Evolutionary conservation across 805 yeast species (phyloP).

Genomic region (Ogataea methanolica): DNA sequence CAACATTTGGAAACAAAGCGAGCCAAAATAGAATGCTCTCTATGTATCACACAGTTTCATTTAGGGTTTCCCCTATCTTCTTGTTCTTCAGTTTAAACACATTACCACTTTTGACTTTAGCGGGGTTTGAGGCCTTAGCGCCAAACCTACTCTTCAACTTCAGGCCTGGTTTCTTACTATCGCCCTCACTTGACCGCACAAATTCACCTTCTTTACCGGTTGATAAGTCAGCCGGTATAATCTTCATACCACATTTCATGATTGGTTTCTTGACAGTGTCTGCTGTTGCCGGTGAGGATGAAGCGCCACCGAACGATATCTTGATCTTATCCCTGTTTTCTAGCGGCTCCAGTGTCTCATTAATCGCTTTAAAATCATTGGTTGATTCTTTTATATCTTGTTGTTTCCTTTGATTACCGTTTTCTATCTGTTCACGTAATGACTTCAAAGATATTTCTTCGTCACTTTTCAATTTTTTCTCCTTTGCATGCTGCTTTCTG

Average conservation of each 20-base stretch:
- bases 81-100: conserved; percentile 1
- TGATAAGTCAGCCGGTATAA: conserved; percentile 18
- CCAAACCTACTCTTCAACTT: conserved; percentile 14
- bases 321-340: conserved; percentile 17
- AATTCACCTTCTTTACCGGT: conserved; percentile 15
- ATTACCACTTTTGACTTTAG: neutral
- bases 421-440: conserved; percentile 50
- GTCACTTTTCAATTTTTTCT: conserved; percentile 38
- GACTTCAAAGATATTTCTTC: conserved; percentile 39
- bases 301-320: conserved; percentile 7
- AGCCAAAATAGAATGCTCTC: neutral
- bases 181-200: neutral
- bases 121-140: neutral
- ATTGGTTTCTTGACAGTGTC: conserved; percentile 13
- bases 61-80: neutral
- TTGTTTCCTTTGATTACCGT: conserved; percentile 29
- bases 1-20: too few species aligned
- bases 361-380: neutral
- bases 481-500: conserved; percentile 35
- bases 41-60: neutral
- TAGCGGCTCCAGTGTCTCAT: neutral
- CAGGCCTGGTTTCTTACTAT: conserved; percentile 5
- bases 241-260: conserved; percentile 27
- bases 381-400: neutral
- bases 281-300: neutral